Evolutionary conservation across 2,329 filamentous ascomycete species (phyloP), one percentile per base, ranked within the genome.

Genomic region (Pseudocercospora musae): DNA sequence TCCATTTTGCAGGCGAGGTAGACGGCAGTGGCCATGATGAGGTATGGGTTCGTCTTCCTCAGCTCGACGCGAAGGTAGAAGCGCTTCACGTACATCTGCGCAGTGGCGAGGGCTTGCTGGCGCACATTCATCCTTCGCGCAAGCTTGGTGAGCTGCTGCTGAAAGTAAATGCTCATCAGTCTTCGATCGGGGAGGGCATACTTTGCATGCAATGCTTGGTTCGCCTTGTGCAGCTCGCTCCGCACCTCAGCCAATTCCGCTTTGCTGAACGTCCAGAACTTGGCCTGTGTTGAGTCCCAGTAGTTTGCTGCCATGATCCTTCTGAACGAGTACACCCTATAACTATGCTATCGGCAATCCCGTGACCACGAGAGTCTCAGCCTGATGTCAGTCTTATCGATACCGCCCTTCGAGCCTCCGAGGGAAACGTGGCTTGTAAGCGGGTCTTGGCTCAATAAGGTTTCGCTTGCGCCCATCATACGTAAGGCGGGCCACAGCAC

Each of bases 1-100:
- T 99, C 95, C 87, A 96, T 96, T 79, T 99, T 99, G 80, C 92
- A 96, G 20, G 95, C 93, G 37, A 99, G 82, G 76, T 99, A 99
- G 64, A 98, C 84, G 4, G 94, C 91, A 1, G 95, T 98, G n/a
- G 92, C 89, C 67, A 96, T 85, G 62, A 98, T 87, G 37, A 98
- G 87, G 74, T 96, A 96, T 3, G 94, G 92, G 71, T 98, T 99
- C 53, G 93, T 96, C 66, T 89, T 87, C 61, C 94, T 89, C 67
- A 98, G 92, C 73, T 96, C 92, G 70, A 96, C 90, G 70, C 90
- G 91, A 50, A 87, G 87, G 77, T 96, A 98, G 81, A 96, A 98
- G 63, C 95, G 87, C 72, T 96, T 94, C 70, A 98, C 85, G 78
- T 98, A 99, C 68, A 97, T 84, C 74, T 98, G 93, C 18, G 95